Evolutionary conservation across 2,329 filamentous ascomycete species (phyloP).

Genomic region (Tetracladium maxilliforme): DNA sequence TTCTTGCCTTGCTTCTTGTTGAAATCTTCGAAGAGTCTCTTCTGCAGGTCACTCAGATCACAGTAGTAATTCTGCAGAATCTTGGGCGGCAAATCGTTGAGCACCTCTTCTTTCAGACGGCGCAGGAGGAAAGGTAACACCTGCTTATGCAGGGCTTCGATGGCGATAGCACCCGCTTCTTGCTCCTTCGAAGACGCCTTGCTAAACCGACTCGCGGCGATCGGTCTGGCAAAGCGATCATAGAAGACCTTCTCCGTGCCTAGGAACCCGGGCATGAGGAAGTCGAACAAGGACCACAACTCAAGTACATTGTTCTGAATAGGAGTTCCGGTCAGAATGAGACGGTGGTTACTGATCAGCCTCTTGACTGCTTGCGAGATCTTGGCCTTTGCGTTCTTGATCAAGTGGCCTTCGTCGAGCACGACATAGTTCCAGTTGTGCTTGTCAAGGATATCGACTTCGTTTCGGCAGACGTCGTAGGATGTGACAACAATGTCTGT

Average conservation of each 20-base stretch:
- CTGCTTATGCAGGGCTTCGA: slow-evolving; percentile 97
- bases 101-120: slow-evolving; percentile 91
- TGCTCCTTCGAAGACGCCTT: slow-evolving; percentile 98
- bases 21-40: slow-evolving; percentile 93
- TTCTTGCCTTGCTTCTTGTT: slow-evolving; percentile 85
- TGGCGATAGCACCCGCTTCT: slow-evolving; percentile 87
- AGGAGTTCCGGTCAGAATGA: slow-evolving; percentile 92
- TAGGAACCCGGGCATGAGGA: slow-evolving; percentile 96
- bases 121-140: slow-evolving; percentile 92
- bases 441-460: slow-evolving; percentile 68
- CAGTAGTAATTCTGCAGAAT: slow-evolving; percentile 99
- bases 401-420: slow-evolving; percentile 91
- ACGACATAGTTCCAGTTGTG: slow-evolving; percentile 97
- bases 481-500: slow-evolving; percentile 95
- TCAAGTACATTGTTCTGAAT: slow-evolving; percentile 98
- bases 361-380: slow-evolving; percentile 87
- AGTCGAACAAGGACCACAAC: slow-evolving; percentile 95
- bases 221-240: slow-evolving; percentile 81
- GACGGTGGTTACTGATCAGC: slow-evolving; percentile 77
- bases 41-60: slow-evolving; percentile 87
- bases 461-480: slow-evolving; percentile 95
- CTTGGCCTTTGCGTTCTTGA: slow-evolving; percentile 98
- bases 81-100: slow-evolving; percentile 93
- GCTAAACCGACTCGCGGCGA: slow-evolving; percentile 83
- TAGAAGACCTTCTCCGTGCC: slow-evolving; percentile 91